Evolutionary conservation across 108 stramenopile genomes (phyloP).

Genomic region (Skeletonema grethae): DNA sequence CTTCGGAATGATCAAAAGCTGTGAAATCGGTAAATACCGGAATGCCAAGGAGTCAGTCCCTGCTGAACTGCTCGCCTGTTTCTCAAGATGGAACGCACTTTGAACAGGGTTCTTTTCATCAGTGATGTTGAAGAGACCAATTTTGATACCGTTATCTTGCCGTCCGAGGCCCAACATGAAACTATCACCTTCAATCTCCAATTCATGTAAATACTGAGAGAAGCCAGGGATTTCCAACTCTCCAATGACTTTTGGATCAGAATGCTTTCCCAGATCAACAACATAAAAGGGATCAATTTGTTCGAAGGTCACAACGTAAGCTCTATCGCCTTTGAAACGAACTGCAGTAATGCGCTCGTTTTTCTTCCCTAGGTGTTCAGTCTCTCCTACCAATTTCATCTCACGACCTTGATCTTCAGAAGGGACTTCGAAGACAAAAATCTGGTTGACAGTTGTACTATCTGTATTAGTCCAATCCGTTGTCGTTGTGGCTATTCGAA

Average conservation of each 20-base stretch:
- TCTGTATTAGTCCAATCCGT: slow-evolving; percentile 22
- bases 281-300: slow-evolving; percentile 42
- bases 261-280: slow-evolving; percentile 27
- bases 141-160: slow-evolving; percentile 34
- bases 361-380: slow-evolving; percentile 46
- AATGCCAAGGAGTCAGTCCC: slow-evolving; percentile 43
- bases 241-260: slow-evolving; percentile 37
- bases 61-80: slow-evolving; percentile 39
- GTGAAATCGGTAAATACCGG: slow-evolving; percentile 35
- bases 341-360: slow-evolving; percentile 42
- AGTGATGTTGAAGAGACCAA: slow-evolving; percentile 43
- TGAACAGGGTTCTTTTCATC: slow-evolving; percentile 36
- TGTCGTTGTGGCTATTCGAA: slow-evolving; percentile 47
- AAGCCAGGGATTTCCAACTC: slow-evolving; percentile 54
- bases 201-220: slow-evolving; percentile 44
- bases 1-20: slow-evolving; percentile 49
- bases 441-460: slow-evolving; percentile 39
- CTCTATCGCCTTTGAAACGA: slow-evolving; percentile 42
- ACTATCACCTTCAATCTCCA: slow-evolving; percentile 31
- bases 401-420: slow-evolving; percentile 12
- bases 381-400: slow-evolving; percentile 38
- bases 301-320: slow-evolving; percentile 47
- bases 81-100: slow-evolving; percentile 29
- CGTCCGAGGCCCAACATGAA: slow-evolving; percentile 48
- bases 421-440: slow-evolving; percentile 46